Conservation (phyloP, 2,329 filamentous ascomycete genomes). For the Trichocomaceae sp. region DNA sequence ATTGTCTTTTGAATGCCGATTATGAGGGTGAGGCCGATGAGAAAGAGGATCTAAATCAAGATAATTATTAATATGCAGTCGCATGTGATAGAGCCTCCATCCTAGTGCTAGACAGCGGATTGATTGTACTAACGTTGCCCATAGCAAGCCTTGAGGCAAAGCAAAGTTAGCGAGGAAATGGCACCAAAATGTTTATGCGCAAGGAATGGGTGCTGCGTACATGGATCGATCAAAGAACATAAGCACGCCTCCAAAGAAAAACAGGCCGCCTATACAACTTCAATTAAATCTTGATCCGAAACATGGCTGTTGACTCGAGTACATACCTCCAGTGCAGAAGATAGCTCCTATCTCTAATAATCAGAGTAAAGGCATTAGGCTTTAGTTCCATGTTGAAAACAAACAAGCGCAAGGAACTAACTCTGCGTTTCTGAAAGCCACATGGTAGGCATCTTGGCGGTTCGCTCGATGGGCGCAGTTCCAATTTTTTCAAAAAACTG, state of each 20-base stretch:
- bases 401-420: slow-evolving; percentile 43
- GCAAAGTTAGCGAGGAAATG: not conserved
- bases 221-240: slow-evolving; percentile 98
- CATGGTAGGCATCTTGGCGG: slow-evolving; percentile 69
- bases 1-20: slow-evolving; percentile 88
- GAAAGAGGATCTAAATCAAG: slow-evolving; percentile 74
- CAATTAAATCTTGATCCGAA: not conserved
- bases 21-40: slow-evolving; percentile 91
- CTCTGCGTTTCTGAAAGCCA: slow-evolving; percentile 96
- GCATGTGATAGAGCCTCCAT: not conserved
- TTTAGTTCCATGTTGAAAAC: not conserved
- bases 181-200: not conserved
- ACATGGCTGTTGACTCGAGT: not conserved
- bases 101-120: slow-evolving; percentile 26
- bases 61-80: slow-evolving; percentile 2
- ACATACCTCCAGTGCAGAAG: slow-evolving; percentile 95
- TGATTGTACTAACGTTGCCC: slow-evolving; percentile 64
- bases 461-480: not conserved
- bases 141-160: slow-evolving; percentile 67
- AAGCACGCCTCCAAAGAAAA: slow-evolving; percentile 87
- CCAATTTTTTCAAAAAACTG: not conserved
- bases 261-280: slow-evolving; percentile 68
- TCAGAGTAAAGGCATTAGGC: not conserved
- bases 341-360: slow-evolving; percentile 82
- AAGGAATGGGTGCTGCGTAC: slow-evolving; percentile 45